A percentile compares a stretch with the other conserved stretches of the same genome.
These are phyloP conservation scores for Triticum dicoccoides DNA, from an alignment of 176 grass and related monocot species.

Conservation along the genomic window DNA sequence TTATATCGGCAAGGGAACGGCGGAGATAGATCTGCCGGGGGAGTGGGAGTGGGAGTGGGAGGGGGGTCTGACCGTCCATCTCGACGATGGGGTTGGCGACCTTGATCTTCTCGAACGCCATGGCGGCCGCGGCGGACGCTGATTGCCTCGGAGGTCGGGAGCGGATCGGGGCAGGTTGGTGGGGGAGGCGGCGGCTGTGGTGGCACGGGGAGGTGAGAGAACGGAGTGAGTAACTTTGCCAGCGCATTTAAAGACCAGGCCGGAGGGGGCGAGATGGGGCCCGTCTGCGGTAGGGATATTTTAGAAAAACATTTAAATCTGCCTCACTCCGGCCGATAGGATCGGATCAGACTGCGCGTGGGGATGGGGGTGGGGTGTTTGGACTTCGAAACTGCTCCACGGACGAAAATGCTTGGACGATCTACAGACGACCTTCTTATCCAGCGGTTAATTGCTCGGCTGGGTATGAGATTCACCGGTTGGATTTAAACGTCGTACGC, in stretches of 20 bases:
- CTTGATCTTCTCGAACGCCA: slow-evolving; percentile 91
- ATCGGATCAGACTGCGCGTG: slow-evolving; percentile 3
- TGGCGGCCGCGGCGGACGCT: slow-evolving; percentile 20
- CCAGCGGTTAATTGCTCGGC: too few relatives aligned
- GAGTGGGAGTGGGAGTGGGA: too few relatives aligned
- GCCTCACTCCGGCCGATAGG: neutral
- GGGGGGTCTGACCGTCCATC: slow-evolving; percentile 58
- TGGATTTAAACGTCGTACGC: too few relatives aligned
- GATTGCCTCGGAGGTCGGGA: slow-evolving; percentile 39
- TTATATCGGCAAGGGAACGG: neutral
- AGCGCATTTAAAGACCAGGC: slow-evolving; percentile 24
- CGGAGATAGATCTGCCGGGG: slow-evolving; percentile 13
- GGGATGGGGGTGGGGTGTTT: neutral
- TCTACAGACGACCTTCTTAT: too few relatives aligned
- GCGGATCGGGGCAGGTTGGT: neutral
- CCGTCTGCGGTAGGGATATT: neutral
- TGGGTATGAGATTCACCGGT: too few relatives aligned
- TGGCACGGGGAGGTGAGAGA: neutral
- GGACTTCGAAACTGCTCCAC: too few relatives aligned
- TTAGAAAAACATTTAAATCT: neutral
- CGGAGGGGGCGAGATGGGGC: neutral
- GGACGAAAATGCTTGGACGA: too few relatives aligned
- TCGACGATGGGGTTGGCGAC: slow-evolving; percentile 72
- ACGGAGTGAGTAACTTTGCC: neutral
- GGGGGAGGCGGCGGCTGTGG: neutral